Conservation (phyloP, 306 rosid species). For the Quillaja saponaria region DNA sequence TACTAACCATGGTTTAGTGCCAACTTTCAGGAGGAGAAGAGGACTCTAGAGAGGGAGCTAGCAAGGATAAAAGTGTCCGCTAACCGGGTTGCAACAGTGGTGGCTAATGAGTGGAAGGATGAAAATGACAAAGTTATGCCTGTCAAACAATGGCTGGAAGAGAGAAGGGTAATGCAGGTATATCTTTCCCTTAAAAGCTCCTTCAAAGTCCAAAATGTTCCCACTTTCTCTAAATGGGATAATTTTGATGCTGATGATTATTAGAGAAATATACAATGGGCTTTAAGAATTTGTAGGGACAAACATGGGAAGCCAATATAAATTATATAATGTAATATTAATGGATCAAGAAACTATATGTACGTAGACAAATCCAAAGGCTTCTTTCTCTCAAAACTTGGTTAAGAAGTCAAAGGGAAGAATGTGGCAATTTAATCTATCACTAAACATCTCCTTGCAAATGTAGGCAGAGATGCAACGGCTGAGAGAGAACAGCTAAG, state of each 20-base stretch:
- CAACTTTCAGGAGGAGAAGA: conserved; percentile 79
- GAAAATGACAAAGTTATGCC: conserved; percentile 93
- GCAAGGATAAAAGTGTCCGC: conserved; percentile 83
- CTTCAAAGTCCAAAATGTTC: neutral
- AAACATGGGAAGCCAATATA: conserved; percentile 7
- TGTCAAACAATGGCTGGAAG: conserved; percentile 91
- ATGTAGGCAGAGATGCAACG: conserved; percentile 88
- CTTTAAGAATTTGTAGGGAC: neutral
- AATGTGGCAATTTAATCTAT: neutral
- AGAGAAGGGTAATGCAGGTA: conserved; percentile 87
- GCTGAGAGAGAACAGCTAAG: conserved; percentile 87
- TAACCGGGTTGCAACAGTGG: conserved; percentile 77
- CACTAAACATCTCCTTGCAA: conserved; percentile 18
- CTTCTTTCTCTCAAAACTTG: conserved; percentile 6
- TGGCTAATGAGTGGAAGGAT: conserved; percentile 96
- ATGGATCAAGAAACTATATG: conserved; percentile 4
- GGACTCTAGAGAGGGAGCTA: conserved; percentile 83
- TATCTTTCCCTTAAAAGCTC: conserved; percentile 8
- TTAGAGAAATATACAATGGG: conserved; percentile 1
- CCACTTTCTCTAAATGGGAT: conserved; percentile 5
- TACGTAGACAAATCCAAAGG: conserved; percentile 9
- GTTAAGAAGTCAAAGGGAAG: conserved; percentile 9
- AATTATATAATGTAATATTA: neutral
- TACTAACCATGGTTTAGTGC: conserved; percentile 24
- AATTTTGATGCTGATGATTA: neutral